These are phyloP conservation scores for Trametes elegans DNA, from an alignment of 768 basidiomycete genomes.

Conservation along the genomic window DNA sequence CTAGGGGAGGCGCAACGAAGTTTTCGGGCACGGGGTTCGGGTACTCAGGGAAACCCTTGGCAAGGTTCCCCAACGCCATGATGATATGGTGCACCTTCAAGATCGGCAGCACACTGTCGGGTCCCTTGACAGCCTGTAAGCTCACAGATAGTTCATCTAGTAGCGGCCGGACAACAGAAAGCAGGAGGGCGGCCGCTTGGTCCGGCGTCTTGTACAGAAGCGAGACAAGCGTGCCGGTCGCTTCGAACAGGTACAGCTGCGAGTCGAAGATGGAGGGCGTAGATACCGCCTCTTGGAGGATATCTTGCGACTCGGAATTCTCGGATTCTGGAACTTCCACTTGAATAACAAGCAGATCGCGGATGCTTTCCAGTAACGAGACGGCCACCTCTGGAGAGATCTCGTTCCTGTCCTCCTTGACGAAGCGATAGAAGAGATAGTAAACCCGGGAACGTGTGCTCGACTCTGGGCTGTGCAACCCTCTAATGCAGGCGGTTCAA, in stretches of 20 bases:
- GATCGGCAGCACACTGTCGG: constrained; percentile 72
- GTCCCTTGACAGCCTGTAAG: constrained; percentile 52
- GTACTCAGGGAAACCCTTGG: constrained; percentile 95
- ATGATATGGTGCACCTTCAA: constrained; percentile 89
- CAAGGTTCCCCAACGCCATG: constrained; percentile 91
- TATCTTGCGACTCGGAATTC: constrained; percentile 61
- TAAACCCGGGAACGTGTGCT: constrained; percentile 75
- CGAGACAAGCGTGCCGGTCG: constrained; percentile 80
- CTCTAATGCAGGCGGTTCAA: constrained; percentile 43
- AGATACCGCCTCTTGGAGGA: constrained; percentile 77
- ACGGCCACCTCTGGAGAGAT: constrained; percentile 70
- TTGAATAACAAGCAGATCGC: constrained; percentile 75
- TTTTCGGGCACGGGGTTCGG: constrained; percentile 66
- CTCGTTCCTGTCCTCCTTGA: constrained; percentile 78
- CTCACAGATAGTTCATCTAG: constrained; percentile 67
- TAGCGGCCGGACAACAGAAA: constrained; percentile 81
- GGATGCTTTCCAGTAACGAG: constrained; percentile 66
- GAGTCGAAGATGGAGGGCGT: constrained; percentile 75
- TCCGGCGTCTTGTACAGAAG: constrained; percentile 65
- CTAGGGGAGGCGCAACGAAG: constrained; percentile 67
- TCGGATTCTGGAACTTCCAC: constrained; percentile 79
- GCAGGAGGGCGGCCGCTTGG: constrained; percentile 63
- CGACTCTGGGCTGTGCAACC: constrained; percentile 76
- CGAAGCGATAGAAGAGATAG: constrained; percentile 92
- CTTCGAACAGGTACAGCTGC: constrained; percentile 94